Evolutionary conservation across 441 rosid species (phyloP).

Genomic region (Dalechampia spathulata): DNA sequence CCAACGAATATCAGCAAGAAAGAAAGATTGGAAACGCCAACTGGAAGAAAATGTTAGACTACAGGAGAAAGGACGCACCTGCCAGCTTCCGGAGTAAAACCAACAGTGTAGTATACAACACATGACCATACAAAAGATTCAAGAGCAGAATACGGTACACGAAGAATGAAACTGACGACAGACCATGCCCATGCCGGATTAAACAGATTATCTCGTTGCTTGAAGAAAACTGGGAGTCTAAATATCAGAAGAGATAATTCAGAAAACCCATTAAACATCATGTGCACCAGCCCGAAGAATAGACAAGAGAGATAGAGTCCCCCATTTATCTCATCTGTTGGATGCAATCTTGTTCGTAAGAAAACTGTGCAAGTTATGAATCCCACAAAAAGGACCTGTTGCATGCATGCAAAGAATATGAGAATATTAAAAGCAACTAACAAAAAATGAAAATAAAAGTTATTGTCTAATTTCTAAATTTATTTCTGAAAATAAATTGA

Average conservation of each 20-base stretch:
- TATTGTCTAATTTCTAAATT: too few species aligned
- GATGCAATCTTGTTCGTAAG: conserved; percentile 72
- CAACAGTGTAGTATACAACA: conserved; percentile 78
- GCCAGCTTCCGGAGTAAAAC: conserved; percentile 64
- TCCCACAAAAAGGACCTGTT: conserved; percentile 81
- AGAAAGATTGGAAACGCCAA: conserved; percentile 1
- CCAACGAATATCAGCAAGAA: not conserved
- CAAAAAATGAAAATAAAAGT: not conserved
- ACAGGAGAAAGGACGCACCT: conserved; percentile 38
- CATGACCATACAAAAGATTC: conserved; percentile 86
- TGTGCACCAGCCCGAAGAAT: conserved; percentile 76
- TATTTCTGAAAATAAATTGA: too few species aligned
- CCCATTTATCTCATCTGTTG: conserved; percentile 61
- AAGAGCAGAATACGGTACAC: conserved; percentile 74
- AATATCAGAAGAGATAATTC: conserved; percentile 76
- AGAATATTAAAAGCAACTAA: conserved; percentile 4
- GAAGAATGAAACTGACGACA: conserved; percentile 63
- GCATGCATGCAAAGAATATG: conserved; percentile 4
- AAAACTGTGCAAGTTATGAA: conserved; percentile 74
- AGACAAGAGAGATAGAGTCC: conserved; percentile 74
- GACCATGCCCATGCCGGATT: conserved; percentile 98
- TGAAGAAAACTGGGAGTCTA: conserved; percentile 85
- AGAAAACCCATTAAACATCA: conserved; percentile 90
- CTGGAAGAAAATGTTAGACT: not conserved
- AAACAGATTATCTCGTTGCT: conserved; percentile 83